phyloP scores from a whole-genome alignment of 495 filamentous ascomycete genomes.

The Poronia punctata region DNA sequence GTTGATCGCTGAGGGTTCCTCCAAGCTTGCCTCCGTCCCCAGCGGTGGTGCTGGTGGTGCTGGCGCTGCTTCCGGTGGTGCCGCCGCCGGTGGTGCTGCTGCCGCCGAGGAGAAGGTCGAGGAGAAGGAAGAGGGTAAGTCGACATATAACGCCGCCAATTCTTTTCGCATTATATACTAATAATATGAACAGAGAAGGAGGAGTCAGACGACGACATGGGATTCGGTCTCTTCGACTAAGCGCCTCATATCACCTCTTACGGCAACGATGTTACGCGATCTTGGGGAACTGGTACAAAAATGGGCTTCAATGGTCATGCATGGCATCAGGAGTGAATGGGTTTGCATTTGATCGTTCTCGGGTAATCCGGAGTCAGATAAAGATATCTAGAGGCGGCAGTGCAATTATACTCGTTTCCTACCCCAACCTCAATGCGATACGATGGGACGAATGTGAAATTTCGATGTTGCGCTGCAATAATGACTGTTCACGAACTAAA shows the following conservation, averaged over 20 bases:
- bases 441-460: too few relatives aligned
- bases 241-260: conserved; percentile 13
- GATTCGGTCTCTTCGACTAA: conserved; percentile 99
- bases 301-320: conserved; percentile 20
- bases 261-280: conserved; percentile 20
- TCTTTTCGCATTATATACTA: conserved; percentile 21
- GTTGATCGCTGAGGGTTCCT: conserved; percentile 85
- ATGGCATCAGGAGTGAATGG: conserved; percentile 22
- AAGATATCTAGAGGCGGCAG: conserved; percentile 17
- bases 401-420: conserved; percentile 21
- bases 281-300: conserved; percentile 21
- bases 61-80: conserved; percentile 55
- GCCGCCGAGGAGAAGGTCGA: conserved; percentile 63
- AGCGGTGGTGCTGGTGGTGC: conserved; percentile 74
- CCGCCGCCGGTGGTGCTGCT: conserved; percentile 59
- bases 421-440: too few relatives aligned
- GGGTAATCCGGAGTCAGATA: conserved; percentile 4
- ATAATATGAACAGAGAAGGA: conserved; percentile 44
- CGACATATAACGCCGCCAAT: background rate
- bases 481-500: too few relatives aligned
- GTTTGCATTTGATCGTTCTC: conserved; percentile 19
- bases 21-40: conserved; percentile 96
- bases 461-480: too few relatives aligned
- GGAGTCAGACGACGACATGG: conserved; percentile 99
- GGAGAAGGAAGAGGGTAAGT: conserved; percentile 65